Conservation (phyloP, 306 rosid genomes). For the Arachis stenosperma region DNA sequence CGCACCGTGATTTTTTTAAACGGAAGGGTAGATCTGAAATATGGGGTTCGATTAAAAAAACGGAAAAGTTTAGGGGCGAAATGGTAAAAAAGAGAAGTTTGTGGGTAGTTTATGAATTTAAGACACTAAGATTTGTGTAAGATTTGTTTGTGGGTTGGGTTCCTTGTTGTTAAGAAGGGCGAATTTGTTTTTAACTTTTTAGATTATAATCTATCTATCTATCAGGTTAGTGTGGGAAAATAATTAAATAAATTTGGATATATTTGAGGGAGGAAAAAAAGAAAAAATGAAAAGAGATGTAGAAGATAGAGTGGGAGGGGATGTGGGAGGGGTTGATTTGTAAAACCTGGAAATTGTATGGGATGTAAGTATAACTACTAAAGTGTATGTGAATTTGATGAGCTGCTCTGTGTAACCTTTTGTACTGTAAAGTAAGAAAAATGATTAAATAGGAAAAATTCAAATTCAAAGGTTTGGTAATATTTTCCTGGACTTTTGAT, state of each 20-base stretch:
- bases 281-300: background rate
- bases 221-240: slow-evolving; percentile 3
- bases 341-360: slow-evolving; percentile 31
- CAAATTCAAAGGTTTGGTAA: slow-evolving; percentile 26
- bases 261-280: background rate
- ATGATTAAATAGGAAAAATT: slow-evolving; percentile 39
- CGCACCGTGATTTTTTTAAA: slow-evolving; percentile 82
- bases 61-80: slow-evolving; percentile 40
- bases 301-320: background rate
- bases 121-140: background rate
- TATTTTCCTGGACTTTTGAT: background rate
- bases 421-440: slow-evolving; percentile 48
- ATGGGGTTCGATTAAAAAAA: background rate
- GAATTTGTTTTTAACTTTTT: background rate
- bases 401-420: slow-evolving; percentile 29
- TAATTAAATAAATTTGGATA: background rate
- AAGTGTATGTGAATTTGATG: slow-evolving; percentile 19
- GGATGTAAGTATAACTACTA: slow-evolving; percentile 18
- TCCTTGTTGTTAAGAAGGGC: slow-evolving; percentile 2
- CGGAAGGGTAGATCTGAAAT: slow-evolving; percentile 61
- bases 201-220: slow-evolving; percentile 37
- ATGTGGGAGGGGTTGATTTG: slow-evolving; percentile 45
- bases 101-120: slow-evolving; percentile 14
- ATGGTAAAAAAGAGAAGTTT: slow-evolving; percentile 20
- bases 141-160: background rate